Percentiles rank a stretch among this genome's conserved stretches.
Evolutionary conservation across 2,329 filamentous ascomycete genomes (phyloP).

Genomic region (Mycosphaerella arachidis): DNA sequence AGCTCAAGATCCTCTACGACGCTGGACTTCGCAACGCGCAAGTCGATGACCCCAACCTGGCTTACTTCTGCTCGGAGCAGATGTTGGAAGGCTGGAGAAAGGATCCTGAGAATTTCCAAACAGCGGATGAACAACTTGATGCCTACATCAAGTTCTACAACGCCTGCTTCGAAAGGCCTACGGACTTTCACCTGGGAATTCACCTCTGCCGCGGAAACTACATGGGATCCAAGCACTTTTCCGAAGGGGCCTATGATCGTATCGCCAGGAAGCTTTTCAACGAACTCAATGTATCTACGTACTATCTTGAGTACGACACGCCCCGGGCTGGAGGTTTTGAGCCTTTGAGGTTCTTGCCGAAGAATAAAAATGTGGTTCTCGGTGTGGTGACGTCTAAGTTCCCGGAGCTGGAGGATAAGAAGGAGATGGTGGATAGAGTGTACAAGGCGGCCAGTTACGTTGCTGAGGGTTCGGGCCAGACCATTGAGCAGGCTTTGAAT

Average conservation of each 20-base stretch:
- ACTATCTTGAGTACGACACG: constrained; percentile 43
- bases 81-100: constrained; percentile 67
- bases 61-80: constrained; percentile 65
- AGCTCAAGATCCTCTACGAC: constrained; percentile 44
- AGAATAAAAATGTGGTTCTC: constrained; percentile 45
- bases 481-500: constrained; percentile 62
- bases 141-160: constrained; percentile 76
- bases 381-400: constrained; percentile 47
- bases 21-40: constrained; percentile 47
- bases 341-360: constrained; percentile 42
- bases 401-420: constrained; percentile 42
- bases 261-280: constrained; percentile 39
- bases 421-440: constrained; percentile 45
- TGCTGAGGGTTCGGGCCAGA: constrained; percentile 58
- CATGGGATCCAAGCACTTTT: constrained; percentile 44
- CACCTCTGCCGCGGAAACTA: constrained; percentile 62
- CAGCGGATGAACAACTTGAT: constrained; percentile 66
- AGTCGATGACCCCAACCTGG: constrained; percentile 47
- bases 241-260: constrained; percentile 45
- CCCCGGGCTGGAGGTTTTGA: constrained; percentile 47
- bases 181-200: constrained; percentile 70
- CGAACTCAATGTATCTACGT: constrained; percentile 33
- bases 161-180: constrained; percentile 55
- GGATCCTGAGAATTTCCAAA: constrained; percentile 63
- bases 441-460: constrained; percentile 59